These are phyloP conservation scores for Coleophoma cylindrospora DNA, from an alignment of 2,329 filamentous ascomycete species.

Conservation along the genomic window DNA sequence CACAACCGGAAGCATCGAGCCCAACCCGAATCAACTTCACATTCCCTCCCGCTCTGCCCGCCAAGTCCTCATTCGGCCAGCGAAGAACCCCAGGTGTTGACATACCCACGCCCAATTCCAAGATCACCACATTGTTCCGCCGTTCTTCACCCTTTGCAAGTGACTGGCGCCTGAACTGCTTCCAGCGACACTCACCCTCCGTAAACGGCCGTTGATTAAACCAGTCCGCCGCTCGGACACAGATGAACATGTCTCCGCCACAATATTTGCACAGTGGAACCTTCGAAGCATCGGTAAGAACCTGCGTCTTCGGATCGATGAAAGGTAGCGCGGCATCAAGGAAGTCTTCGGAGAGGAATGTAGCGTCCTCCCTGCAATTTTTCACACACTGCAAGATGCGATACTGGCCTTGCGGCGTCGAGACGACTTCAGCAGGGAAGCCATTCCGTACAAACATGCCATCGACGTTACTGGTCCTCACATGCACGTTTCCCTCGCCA, in stretches of 20 bases:
- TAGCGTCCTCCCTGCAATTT: slow-evolving; percentile 23
- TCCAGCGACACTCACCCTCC: slow-evolving; percentile 16
- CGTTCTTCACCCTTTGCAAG: not conserved
- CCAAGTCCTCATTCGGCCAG: slow-evolving; percentile 8
- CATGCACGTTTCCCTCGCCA: slow-evolving; percentile 13
- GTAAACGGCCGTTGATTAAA: slow-evolving; percentile 23
- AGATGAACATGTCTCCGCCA: slow-evolving; percentile 21
- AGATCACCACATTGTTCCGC: slow-evolving; percentile 5
- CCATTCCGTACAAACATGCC: slow-evolving; percentile 26
- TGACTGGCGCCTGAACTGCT: slow-evolving; percentile 8
- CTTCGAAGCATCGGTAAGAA: slow-evolving; percentile 13
- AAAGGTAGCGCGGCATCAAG: not conserved
- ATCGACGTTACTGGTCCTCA: slow-evolving; percentile 30
- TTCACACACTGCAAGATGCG: slow-evolving; percentile 24
- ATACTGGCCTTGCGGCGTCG: slow-evolving; percentile 28
- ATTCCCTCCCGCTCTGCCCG: not conserved
- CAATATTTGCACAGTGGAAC: slow-evolving; percentile 22
- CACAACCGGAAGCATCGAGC: not conserved
- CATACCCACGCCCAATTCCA: slow-evolving; percentile 13
- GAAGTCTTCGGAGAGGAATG: not conserved
- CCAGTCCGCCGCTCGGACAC: slow-evolving; percentile 22
- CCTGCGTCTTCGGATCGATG: not conserved
- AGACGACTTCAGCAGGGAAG: slow-evolving; percentile 17
- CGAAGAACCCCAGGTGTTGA: slow-evolving; percentile 10
- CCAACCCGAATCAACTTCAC: slow-evolving; percentile 6